Evolutionary conservation across 2,329 filamentous ascomycete species (phyloP).

Genomic region (Pseudogymnoascus sp.): DNA sequence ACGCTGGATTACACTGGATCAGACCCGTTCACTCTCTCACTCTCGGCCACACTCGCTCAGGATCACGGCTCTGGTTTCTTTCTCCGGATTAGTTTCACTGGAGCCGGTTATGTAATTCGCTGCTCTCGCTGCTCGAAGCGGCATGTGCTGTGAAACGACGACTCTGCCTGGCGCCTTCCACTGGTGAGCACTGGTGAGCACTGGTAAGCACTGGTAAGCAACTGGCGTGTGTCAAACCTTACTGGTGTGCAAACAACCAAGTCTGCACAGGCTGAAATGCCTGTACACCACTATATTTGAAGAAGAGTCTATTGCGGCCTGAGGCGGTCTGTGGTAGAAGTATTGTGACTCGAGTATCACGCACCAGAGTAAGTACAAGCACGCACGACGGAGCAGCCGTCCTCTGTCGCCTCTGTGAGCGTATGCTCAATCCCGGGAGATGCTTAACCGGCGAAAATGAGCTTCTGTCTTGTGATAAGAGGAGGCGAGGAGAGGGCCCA

Average conservation of each 20-base stretch:
- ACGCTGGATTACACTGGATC: not conserved
- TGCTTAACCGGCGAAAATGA: not conserved
- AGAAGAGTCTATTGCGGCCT: not conserved
- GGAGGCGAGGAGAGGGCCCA: not conserved
- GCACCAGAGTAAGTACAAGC: no score
- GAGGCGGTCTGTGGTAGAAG: no score
- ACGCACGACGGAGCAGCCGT: not conserved
- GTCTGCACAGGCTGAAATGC: not conserved
- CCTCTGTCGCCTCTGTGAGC: not conserved
- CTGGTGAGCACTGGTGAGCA: no score
- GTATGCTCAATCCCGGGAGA: not conserved
- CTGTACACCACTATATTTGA: not conserved
- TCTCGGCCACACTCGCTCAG: not conserved
- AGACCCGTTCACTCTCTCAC: not conserved
- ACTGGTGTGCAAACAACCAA: not conserved
- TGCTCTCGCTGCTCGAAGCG: not conserved
- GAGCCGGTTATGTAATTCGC: not conserved
- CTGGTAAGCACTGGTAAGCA: no score
- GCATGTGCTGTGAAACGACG: not conserved
- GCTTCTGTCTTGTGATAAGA: not conserved
- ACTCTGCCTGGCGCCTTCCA: not conserved
- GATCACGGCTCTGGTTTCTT: not conserved
- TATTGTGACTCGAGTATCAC: no score
- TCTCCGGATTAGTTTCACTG: not conserved
- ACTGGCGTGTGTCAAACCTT: not conserved